Conservation (phyloP, 441 rosid species). For the Gossypium laxum region DNA sequence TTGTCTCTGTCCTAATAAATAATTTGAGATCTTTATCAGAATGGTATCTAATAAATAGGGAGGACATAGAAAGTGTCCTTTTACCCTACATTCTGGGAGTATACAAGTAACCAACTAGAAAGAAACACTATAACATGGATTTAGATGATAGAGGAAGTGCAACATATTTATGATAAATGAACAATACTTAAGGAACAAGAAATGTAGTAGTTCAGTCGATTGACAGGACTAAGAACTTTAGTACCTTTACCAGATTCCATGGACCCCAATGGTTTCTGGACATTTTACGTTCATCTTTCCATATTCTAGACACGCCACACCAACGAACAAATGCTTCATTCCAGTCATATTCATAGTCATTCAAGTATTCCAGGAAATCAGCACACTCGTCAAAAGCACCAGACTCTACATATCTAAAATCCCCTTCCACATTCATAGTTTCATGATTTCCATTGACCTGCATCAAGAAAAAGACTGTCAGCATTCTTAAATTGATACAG, state of each 20-base stretch:
- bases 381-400: slow-evolving; percentile 70
- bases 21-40: slow-evolving; percentile 22
- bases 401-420: slow-evolving; percentile 68
- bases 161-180: background rate
- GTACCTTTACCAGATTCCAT: slow-evolving; percentile 78
- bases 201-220: background rate
- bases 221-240: slow-evolving; percentile 9
- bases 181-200: background rate
- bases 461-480: slow-evolving; percentile 5
- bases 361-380: slow-evolving; percentile 61
- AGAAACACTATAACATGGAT: background rate
- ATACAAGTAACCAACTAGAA: background rate
- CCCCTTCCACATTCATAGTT: slow-evolving; percentile 88
- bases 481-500: slow-evolving; percentile 3
- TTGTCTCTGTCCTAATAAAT: slow-evolving; percentile 88
- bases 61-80: background rate
- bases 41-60: background rate
- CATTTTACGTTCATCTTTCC: slow-evolving; percentile 38
- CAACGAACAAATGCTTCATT: slow-evolving; percentile 63
- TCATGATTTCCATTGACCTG: slow-evolving; percentile 87
- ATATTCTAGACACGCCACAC: slow-evolving; percentile 35
- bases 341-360: slow-evolving; percentile 41
- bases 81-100: background rate
- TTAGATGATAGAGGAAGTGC: background rate
- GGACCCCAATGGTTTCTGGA: slow-evolving; percentile 56